phyloP scores from a whole-genome alignment of 2,329 filamentous ascomycete species.

The Alternaria sp. region DNA sequence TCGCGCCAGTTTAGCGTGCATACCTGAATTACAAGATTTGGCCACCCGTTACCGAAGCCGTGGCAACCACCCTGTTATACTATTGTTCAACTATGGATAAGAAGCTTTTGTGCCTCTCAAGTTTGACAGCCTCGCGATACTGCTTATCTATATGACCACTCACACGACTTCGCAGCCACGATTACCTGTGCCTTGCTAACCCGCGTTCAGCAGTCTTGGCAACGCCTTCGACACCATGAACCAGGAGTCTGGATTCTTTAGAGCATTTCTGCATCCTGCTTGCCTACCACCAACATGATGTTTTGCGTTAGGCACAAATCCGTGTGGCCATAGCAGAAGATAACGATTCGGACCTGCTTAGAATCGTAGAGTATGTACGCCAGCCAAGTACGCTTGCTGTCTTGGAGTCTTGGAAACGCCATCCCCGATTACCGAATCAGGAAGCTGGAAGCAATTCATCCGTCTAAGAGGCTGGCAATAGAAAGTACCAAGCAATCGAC shows the following conservation, averaged over 20 bases:
- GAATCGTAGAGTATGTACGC: constrained; percentile 23
- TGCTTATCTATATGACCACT: background rate
- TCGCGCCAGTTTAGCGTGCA: background rate
- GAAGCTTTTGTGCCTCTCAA: background rate
- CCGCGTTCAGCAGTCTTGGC: constrained; percentile 12
- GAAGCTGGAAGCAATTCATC: constrained; percentile 19
- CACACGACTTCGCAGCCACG: background rate
- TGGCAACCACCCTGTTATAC: background rate
- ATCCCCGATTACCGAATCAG: constrained; percentile 17
- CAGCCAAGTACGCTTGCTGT: constrained; percentile 29
- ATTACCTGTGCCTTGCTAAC: constrained; percentile 5
- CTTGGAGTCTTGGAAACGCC: constrained; percentile 20
- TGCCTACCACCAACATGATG: background rate
- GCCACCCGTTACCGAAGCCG: background rate
- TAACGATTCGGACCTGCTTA: constrained; percentile 32
- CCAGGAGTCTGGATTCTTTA: constrained; percentile 13
- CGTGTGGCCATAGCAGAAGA: constrained; percentile 17
- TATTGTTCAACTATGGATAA: background rate
- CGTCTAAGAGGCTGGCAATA: constrained; percentile 5
- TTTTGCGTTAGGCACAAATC: constrained; percentile 7
- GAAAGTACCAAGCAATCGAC: constrained; percentile 4
- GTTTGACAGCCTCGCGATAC: background rate
- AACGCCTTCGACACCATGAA: constrained; percentile 14
- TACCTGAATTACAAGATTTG: background rate
- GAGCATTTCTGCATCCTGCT: background rate